Evolutionary conservation across 176 grass and related monocot genomes (phyloP).

Genomic region (Oryza australiensis): DNA sequence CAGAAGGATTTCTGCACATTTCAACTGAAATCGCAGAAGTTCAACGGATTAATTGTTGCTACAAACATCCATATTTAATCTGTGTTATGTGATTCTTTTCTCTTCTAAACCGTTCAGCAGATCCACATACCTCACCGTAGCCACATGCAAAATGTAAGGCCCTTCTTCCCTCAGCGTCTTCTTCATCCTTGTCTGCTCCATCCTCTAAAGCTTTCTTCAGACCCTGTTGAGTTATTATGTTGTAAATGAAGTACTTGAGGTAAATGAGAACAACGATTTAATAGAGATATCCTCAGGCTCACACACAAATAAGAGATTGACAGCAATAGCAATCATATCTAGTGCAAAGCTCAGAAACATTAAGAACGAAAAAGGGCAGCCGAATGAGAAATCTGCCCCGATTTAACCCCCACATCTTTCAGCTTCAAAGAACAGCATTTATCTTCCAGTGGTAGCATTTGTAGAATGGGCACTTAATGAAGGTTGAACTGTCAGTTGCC

Average conservation of each 20-base stretch:
- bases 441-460: background rate
- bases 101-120: constrained; percentile 1
- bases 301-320: background rate
- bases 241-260: background rate
- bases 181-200: constrained; percentile 88
- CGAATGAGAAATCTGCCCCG: background rate
- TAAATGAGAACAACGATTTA: background rate
- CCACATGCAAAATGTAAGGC: constrained; percentile 99
- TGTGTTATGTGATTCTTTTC: background rate
- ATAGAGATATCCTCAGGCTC: background rate
- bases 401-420: background rate
- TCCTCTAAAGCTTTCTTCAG: constrained; percentile 86
- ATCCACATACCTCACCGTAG: constrained; percentile 75
- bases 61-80: background rate
- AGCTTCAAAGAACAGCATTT: background rate
- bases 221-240: constrained; percentile 33
- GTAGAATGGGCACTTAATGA: background rate
- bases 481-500: background rate
- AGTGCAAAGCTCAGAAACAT: background rate
- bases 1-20: constrained; percentile 72
- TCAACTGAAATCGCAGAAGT: constrained; percentile 49
- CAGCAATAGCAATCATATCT: background rate
- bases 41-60: background rate
- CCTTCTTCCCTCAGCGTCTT: constrained; percentile 86
- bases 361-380: background rate